Evolutionary conservation across 2,329 filamentous ascomycete species (phyloP).

Genomic region (Apiospora phragmitis): DNA sequence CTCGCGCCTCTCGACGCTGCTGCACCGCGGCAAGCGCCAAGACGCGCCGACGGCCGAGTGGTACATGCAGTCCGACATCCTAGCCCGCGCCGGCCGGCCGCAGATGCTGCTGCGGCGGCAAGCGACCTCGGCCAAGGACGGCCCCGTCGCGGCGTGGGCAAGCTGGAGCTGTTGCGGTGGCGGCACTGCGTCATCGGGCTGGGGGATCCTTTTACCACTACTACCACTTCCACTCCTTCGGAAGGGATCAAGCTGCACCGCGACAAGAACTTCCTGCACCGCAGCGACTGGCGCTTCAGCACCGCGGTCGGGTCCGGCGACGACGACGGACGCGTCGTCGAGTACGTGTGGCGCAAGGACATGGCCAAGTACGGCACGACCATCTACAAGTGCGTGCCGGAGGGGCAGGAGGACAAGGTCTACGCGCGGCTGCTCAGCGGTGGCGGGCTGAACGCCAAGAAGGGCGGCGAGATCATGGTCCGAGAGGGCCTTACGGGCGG

Average conservation of each 20-base stretch:
- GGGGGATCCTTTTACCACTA: background rate
- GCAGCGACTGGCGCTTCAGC: conserved; percentile 16
- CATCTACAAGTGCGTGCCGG: conserved; percentile 14
- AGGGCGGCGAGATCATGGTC: conserved; percentile 14
- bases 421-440: conserved; percentile 15
- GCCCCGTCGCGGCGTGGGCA: background rate
- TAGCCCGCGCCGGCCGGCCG: background rate
- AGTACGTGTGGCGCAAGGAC: conserved; percentile 16
- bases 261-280: conserved; percentile 10
- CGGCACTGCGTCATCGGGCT: conserved; percentile 3
- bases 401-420: background rate
- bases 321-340: background rate
- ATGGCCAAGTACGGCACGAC: background rate
- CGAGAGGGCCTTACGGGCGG: conserved; percentile 6
- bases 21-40: conserved; percentile 2
- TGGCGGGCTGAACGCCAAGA: conserved; percentile 13
- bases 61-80: conserved; percentile 1
- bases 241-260: conserved; percentile 13
- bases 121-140: background rate
- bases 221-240: too few relatives aligned
- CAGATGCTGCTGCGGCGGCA: background rate
- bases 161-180: background rate
- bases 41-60: conserved; percentile 4
- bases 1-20: background rate
- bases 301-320: background rate